Evolutionary conservation across 495 filamentous ascomycete genomes (phyloP).

Genomic region (Parathielavia appendiculata): DNA sequence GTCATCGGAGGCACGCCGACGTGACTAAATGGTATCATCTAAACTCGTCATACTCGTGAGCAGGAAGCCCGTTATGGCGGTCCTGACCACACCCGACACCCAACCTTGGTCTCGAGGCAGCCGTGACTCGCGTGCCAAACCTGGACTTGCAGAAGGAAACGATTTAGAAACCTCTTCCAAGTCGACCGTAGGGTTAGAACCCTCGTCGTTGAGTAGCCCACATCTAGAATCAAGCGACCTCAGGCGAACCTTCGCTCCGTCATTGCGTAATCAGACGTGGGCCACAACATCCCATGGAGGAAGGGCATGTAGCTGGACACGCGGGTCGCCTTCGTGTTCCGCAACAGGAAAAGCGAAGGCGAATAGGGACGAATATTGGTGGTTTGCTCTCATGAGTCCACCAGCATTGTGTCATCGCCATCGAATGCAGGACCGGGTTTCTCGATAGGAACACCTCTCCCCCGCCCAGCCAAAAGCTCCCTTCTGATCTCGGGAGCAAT

Average conservation of each 20-base stretch:
- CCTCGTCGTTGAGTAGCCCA: too few species aligned
- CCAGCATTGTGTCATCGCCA: constrained; percentile 91
- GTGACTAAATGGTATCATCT: background rate
- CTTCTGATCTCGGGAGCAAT: constrained; percentile 90
- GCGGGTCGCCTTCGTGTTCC: background rate
- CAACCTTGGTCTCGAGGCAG: background rate
- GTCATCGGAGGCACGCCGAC: constrained; percentile 2
- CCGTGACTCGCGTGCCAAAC: background rate
- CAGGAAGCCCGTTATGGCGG: background rate
- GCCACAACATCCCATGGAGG: too few species aligned
- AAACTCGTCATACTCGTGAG: background rate
- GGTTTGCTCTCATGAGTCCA: constrained; percentile 38
- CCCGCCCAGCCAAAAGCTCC: constrained; percentile 83
- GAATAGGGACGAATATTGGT: background rate
- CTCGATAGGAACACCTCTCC: constrained; percentile 65
- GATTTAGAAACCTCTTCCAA: too few species aligned
- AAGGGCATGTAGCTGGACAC: too few species aligned
- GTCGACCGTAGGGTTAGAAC: too few species aligned
- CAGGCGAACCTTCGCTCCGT: too few species aligned
- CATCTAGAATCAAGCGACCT: too few species aligned
- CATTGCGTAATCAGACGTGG: too few species aligned
- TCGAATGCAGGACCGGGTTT: constrained; percentile 48
- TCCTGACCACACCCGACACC: background rate
- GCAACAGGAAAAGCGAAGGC: background rate
- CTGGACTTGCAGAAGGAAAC: too few species aligned